Conservation (phyloP, 139 green algal genomes). For the Chlamydomonas sp. region DNA sequence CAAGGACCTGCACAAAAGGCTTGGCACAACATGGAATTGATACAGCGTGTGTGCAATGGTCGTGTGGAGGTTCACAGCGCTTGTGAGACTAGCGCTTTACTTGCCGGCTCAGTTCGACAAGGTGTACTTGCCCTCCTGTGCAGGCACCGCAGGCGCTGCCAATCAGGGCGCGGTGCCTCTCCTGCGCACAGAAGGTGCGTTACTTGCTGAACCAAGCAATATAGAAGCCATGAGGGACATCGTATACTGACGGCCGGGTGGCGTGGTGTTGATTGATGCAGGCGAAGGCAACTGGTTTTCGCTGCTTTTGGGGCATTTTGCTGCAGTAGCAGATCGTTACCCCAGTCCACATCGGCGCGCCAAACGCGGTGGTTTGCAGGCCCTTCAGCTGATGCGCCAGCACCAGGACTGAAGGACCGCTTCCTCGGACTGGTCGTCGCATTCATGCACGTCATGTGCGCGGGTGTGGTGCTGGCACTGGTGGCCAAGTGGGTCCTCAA, state of each 20-base stretch:
- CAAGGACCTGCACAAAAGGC: background rate
- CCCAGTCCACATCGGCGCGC: too few species aligned
- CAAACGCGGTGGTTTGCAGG: background rate
- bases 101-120: too few species aligned
- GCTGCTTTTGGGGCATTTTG: background rate
- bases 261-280: background rate
- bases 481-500: background rate
- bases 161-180: background rate
- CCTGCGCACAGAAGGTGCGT: background rate
- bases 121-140: background rate
- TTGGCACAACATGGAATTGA: too few species aligned
- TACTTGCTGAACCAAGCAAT: background rate
- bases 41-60: background rate
- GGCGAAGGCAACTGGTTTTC: background rate
- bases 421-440: background rate
- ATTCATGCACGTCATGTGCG: background rate
- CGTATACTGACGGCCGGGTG: background rate
- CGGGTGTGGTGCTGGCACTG: background rate
- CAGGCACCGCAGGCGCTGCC: background rate
- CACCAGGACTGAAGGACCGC: constrained; percentile 1
- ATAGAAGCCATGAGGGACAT: background rate
- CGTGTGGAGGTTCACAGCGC: background rate
- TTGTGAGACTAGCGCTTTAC: background rate
- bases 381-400: background rate
- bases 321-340: background rate